Evolutionary conservation across 176 grass and related monocot species (phyloP), one percentile per base, ranked within the genome.

Genomic region (Carex scoparia): DNA sequence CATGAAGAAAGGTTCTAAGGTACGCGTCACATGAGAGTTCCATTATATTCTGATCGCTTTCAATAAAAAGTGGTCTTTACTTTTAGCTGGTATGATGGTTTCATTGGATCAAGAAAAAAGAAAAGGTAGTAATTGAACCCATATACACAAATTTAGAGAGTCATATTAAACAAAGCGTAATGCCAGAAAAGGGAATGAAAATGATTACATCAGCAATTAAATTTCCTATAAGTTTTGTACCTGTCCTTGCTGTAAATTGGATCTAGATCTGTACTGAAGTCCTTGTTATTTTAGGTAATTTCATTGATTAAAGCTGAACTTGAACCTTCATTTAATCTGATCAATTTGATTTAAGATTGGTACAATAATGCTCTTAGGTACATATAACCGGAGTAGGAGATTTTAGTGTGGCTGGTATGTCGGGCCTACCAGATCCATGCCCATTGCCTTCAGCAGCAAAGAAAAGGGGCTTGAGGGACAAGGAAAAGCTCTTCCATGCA

Each of bases 401-500:
- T 90, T 95, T 98, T 86, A 90, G 84, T 77, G 90, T 94, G 65
- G 85, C 91, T 61, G 93, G 96, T 82, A 27, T 99, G 68, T 90
- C 93, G 37, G 86, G 88, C 89, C 88, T 99, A 75, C 90, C 88
- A 63, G 96, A 99, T 88, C 96, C 96, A 64, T 99, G 96, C 56
- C 96, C 96, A 79, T 89, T 99, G 68, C 96, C 96, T 86, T 99
- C 93, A 61, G 86, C 89, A 78, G 96, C 91, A 79, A 99, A 99
- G 88, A 99, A 95, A 86, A 92, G 86, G 88, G 96, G 96, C 83
- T 75, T 99, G 38, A 87, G 96, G 80, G 96, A 99, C 84, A 99
- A 95, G 86, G 93, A 94, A 85, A 99, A 95, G 84, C 57, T 99
- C 38, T 99, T 99, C 81, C 93, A 99, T 88, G 96, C 96, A 59